These are phyloP conservation scores for Lichtheimia hyalospora DNA, from an alignment of 371 early-diverging fungal genomes.

Conservation along the genomic window DNA sequence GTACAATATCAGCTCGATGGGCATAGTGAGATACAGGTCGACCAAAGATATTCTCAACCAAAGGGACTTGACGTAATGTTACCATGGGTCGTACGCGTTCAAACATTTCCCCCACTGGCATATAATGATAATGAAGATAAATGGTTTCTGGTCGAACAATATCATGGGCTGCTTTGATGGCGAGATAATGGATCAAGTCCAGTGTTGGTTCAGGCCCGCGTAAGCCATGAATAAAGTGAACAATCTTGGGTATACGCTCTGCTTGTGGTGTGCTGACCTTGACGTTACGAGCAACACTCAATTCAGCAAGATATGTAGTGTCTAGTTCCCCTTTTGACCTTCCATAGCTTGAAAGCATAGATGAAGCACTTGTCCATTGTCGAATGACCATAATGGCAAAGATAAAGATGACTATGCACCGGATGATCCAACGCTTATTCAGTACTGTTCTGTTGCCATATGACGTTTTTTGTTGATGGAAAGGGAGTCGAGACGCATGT, in stretches of 20 bases:
- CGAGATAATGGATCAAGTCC: constrained; percentile 50
- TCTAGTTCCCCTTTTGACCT: background rate
- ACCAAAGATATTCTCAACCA: constrained; percentile 35
- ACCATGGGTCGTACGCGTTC: constrained; percentile 39
- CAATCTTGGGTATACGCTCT: constrained; percentile 45
- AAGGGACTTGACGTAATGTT: constrained; percentile 33
- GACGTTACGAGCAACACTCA: constrained; percentile 20
- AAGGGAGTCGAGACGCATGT: background rate
- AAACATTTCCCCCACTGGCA: constrained; percentile 48
- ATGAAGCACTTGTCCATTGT: background rate
- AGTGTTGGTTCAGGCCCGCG: constrained; percentile 41
- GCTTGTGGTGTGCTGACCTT: constrained; percentile 13
- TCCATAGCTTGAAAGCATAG: background rate
- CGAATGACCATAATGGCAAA: background rate
- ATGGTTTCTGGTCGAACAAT: constrained; percentile 46
- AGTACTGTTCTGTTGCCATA: background rate
- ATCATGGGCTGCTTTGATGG: constrained; percentile 56
- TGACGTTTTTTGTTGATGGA: background rate
- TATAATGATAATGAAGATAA: constrained; percentile 50
- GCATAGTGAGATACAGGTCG: constrained; percentile 48
- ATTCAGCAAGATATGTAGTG: constrained; percentile 14
- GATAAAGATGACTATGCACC: background rate
- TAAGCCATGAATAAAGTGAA: constrained; percentile 54
- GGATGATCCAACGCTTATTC: background rate
- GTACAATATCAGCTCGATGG: constrained; percentile 50